Conservation (phyloP, 208 protist genomes). For the Leishmania guyanensis region DNA sequence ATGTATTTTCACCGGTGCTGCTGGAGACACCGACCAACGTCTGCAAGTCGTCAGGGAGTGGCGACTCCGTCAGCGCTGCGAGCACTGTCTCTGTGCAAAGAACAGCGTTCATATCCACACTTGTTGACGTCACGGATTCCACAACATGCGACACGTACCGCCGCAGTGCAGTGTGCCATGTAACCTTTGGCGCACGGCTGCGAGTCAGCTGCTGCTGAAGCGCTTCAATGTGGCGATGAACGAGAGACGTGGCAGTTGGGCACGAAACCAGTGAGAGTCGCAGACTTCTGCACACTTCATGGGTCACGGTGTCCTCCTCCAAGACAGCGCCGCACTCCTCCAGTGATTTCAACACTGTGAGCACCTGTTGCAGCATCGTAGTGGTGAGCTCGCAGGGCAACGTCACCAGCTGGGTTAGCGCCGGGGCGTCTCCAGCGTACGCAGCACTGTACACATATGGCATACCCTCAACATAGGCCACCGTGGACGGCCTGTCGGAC, state of each 20-base stretch:
- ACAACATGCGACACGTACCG: slow-evolving; percentile 18
- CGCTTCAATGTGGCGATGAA: slow-evolving; percentile 4
- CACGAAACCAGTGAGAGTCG: slow-evolving; percentile 20
- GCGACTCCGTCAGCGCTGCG: slow-evolving; percentile 3
- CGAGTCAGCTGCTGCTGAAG: slow-evolving; percentile 14
- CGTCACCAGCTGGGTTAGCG: slow-evolving; percentile 30
- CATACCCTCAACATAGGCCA: slow-evolving; percentile 26
- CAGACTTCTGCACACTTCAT: slow-evolving; percentile 21
- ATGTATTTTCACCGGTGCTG: not conserved
- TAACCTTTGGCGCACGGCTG: slow-evolving; percentile 8
- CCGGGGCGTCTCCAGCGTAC: slow-evolving; percentile 28
- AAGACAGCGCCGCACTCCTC: slow-evolving; percentile 6
- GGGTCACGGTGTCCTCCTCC: not conserved
- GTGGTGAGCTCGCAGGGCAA: slow-evolving; percentile 24
- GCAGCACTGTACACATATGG: slow-evolving; percentile 30
- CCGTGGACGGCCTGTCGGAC: slow-evolving; percentile 1
- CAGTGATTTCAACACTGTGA: slow-evolving; percentile 22
- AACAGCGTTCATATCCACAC: not conserved
- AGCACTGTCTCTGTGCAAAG: slow-evolving; percentile 8
- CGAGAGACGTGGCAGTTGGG: not conserved
- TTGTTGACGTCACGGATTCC: not conserved
- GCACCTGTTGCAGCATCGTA: slow-evolving; percentile 21
- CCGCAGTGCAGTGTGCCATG: slow-evolving; percentile 4
- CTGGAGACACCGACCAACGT: not conserved
- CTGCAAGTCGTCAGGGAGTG: slow-evolving; percentile 19